Evolutionary conservation across 805 yeast species (phyloP), one percentile per base, ranked within the genome.

Genomic region (Wickerhamomyces rabaulensis): DNA sequence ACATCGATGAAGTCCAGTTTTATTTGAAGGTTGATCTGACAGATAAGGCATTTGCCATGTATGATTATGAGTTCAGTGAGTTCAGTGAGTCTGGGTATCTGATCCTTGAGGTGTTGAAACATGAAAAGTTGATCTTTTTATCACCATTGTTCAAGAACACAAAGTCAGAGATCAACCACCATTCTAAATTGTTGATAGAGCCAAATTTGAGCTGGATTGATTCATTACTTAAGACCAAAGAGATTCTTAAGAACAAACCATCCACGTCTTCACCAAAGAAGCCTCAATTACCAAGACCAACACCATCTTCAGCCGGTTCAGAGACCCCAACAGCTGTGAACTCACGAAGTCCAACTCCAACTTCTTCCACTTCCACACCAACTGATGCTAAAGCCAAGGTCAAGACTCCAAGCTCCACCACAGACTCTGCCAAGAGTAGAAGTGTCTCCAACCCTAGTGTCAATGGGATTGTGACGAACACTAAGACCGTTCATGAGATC

Each of bases 11-110:
- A 8, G 40, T 42, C 45, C 63, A 59, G 23, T 53, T 51, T 26
- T 45, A 55, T 19, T 56, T 65, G 31, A 73, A 73, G 23, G 71
- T 77, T 33, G 73, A 67, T 44, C 54, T 74, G 26, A 74, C 78
- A 0, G 79, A 76, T 54, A 65, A 69, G 39, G 69, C 78, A 52
- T 79, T 85, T 45, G 86, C 87, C 57, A 80, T 86, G 82, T 86
- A 85, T 60, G 92, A 85, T 63, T 84, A 82, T 63, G 92, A 85
- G 60, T 85, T 86, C 63, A 82, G 80, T 51, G 86, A 80, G 47
- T 67, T 64, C 17, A 70, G 70, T 7, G 70, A 70, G 21, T 74
- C 70, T 46, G 94, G 92, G 0, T 84, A 78, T 55, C 66, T 84
- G 40, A 82, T 84, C 12, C 58, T 85, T 25, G 91, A 85, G 56